Percentiles rank a stretch among this genome's conserved stretches.
phyloP scores from a whole-genome alignment of 306 rosid genomes.

The Myrica gale region DNA sequence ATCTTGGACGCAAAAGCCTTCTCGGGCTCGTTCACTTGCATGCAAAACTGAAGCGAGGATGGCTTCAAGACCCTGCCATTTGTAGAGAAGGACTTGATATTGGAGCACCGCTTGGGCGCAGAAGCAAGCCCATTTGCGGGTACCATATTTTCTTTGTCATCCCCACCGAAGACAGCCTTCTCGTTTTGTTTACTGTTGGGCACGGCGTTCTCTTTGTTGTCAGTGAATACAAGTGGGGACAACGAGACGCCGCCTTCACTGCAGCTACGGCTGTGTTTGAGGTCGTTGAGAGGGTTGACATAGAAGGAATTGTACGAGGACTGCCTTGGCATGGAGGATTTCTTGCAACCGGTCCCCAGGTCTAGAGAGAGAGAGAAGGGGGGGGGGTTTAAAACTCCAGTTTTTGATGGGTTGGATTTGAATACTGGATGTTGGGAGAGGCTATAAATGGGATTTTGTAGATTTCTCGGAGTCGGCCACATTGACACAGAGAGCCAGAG shows the following conservation, averaged over 20 bases:
- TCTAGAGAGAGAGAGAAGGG: background rate
- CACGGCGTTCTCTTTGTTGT: slow-evolving; percentile 38
- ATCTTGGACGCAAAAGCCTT: slow-evolving; percentile 41
- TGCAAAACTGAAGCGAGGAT: slow-evolving; percentile 66
- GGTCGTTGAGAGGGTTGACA: slow-evolving; percentile 51
- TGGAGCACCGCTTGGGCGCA: slow-evolving; percentile 30
- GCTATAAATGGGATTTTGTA: background rate
- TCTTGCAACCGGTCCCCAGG: slow-evolving; percentile 26
- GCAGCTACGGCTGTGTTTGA: slow-evolving; percentile 61
- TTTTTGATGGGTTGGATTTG: background rate
- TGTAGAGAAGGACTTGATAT: slow-evolving; percentile 56
- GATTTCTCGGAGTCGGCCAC: background rate
- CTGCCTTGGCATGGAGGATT: slow-evolving; percentile 31
- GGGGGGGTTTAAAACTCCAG: background rate
- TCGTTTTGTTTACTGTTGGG: slow-evolving; percentile 30
- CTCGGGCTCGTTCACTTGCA: slow-evolving; percentile 66
- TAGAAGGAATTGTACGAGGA: slow-evolving; percentile 50
- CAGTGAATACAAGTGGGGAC: background rate
- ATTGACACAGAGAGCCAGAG: background rate
- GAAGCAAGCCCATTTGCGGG: slow-evolving; percentile 37
- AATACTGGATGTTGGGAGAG: background rate
- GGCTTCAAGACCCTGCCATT: slow-evolving; percentile 59
- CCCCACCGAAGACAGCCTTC: background rate
- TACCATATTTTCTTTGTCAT: slow-evolving; percentile 52
- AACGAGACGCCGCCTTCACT: slow-evolving; percentile 40